Percentiles rank a stretch among this genome's conserved stretches.
Conservation (phyloP, 169 alveolate species). For the Eimeria brunetti region DNA sequence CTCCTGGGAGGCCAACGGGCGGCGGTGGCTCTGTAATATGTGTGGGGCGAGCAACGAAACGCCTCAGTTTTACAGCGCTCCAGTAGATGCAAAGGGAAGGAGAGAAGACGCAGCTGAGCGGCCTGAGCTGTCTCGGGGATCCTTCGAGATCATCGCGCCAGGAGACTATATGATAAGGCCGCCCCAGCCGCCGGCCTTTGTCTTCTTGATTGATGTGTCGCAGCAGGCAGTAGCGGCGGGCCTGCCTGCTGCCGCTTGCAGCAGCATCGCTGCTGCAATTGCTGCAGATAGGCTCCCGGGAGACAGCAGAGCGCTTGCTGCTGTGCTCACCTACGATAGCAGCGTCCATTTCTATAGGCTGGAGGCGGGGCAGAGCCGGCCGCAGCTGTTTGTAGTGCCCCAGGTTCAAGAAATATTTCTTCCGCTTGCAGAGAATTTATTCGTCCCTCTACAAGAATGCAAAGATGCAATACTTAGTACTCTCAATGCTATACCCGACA, state of each 20-base stretch:
- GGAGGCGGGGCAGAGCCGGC: conserved; percentile 88
- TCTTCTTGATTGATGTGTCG: conserved; percentile 86
- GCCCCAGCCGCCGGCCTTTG: conserved; percentile 97
- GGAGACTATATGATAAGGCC: conserved; percentile 98
- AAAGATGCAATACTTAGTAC: conserved; percentile 41
- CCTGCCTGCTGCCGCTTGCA: conserved; percentile 33
- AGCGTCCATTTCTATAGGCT: conserved; percentile 94
- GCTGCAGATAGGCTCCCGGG: conserved; percentile 73
- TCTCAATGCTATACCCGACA: conserved; percentile 60
- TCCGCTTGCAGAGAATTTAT: conserved; percentile 95
- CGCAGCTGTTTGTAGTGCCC: conserved; percentile 95
- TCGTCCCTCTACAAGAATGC: conserved; percentile 89
- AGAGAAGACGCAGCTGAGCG: conserved; percentile 92
- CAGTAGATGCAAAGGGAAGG: conserved; percentile 87
- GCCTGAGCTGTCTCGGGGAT: conserved; percentile 95
- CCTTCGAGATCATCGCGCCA: conserved; percentile 97
- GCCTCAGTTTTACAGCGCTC: conserved; percentile 80
- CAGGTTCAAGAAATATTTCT: conserved; percentile 95
- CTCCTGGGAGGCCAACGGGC: conserved; percentile 95
- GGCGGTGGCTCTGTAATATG: conserved; percentile 97
- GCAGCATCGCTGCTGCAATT: conserved; percentile 51
- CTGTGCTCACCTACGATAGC: conserved; percentile 97
- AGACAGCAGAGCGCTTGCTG: conserved; percentile 94
- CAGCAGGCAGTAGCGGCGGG: conserved; percentile 84
- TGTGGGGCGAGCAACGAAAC: conserved; percentile 97